Evolutionary conservation across 148 eudicot genomes (phyloP), one percentile per base, ranked within the genome.

Genomic region (Fagopyrum homotropicum): DNA sequence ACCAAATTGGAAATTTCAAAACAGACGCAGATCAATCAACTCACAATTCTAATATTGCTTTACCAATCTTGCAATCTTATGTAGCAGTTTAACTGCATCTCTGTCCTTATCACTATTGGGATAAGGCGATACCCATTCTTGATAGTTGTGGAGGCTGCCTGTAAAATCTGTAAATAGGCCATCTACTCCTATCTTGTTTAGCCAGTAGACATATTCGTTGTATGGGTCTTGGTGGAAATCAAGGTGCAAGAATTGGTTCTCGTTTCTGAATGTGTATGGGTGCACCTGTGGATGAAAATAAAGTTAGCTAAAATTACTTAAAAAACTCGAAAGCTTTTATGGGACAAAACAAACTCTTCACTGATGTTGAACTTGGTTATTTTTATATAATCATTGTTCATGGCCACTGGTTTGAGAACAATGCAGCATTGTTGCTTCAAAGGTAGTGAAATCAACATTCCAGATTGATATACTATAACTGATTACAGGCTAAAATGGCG

Each of bases 81-180:
- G 84, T 75, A 91, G 74, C 72, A 90, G 45, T n/a, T 72, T 63
- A 45, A 83, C 77, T 29, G 88, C 82, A 35, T 82, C 77, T 61
- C 22, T 61, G 35, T 76, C 80, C 2, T 77, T 74, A 72, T 74
- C 80, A 43, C 79, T 77, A 16, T 59, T 19, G 11, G 84, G 57
- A 22, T 54, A 81, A 63, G 97, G 93, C 4, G 87, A 82, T 43
- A 86, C 86, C 92, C 89, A 90, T 81, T 90, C 83, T 79, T 92
- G 97, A 79, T 56, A 95, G 64, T 76, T 77, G 71, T 90, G 98
- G 74, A 95, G 83, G 80, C 97, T 95, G 66, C 97, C 97, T 0
- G 98, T 83, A 78, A 95, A 95, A 75, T 95, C 98, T 0, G 98
- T 95, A 63, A 95, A 95, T 43, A 95, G 82, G 59, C 98, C 97